Conservation (phyloP, 805 yeast genomes). For the Pichia phayaonensis region DNA sequence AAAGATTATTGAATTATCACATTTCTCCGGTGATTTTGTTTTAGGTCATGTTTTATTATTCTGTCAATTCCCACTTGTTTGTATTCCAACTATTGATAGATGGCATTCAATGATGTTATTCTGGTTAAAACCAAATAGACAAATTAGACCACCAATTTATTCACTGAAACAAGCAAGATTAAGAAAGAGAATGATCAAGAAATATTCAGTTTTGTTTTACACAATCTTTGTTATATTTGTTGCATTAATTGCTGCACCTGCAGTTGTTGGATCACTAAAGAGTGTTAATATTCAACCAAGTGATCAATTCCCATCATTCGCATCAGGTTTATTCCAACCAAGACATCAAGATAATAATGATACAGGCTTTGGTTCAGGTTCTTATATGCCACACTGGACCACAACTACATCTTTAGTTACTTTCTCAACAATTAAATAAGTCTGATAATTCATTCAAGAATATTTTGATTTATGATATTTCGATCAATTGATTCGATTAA, state of each 20-base stretch:
- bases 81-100: constrained; percentile 84
- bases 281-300: constrained; percentile 33
- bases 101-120: constrained; percentile 98
- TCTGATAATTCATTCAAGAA: not conserved
- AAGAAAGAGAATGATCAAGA: constrained; percentile 95
- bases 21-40: constrained; percentile 93
- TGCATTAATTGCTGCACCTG: constrained; percentile 83
- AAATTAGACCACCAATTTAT: constrained; percentile 96
- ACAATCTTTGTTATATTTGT: constrained; percentile 60
- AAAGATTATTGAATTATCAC: constrained; percentile 87
- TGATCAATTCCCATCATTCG: constrained; percentile 27
- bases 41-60: constrained; percentile 86
- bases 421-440: constrained; percentile 41
- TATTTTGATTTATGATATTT: too few relatives aligned
- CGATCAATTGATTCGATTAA: not conserved
- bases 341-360: constrained; percentile 75
- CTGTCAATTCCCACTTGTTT: constrained; percentile 80
- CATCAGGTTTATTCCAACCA: constrained; percentile 81
- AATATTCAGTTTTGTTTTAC: constrained; percentile 80
- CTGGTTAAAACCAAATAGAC: constrained; percentile 97
- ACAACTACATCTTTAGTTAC: constrained; percentile 35
- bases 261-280: constrained; percentile 55
- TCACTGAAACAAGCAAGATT: constrained; percentile 93
- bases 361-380: constrained; percentile 49
- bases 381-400: constrained; percentile 38